Percentiles rank a stretch among this genome's conserved stretches.
phyloP scores from a whole-genome alignment of 768 basidiomycete species.

The Suillus fuscotomentosus region DNA sequence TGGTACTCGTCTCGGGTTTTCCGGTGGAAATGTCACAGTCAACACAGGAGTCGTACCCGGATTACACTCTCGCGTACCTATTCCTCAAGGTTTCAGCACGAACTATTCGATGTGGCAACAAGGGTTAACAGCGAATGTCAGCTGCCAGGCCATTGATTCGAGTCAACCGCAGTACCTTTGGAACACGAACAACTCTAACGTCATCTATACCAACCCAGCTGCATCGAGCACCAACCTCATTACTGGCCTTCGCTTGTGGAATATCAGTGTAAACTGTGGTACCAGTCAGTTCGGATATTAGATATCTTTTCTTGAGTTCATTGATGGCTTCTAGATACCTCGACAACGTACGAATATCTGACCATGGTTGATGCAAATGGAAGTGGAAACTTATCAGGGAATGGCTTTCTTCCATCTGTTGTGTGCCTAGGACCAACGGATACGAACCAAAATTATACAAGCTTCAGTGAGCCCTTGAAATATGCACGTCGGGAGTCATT shows the following conservation, averaged over 20 bases:
- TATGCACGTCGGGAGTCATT: neutral
- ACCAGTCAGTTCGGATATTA: neutral
- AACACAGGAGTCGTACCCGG: neutral
- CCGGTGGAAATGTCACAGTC: conserved; percentile 3
- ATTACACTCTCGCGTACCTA: neutral
- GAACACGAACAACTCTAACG: neutral
- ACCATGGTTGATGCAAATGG: conserved; percentile 2
- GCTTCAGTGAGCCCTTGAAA: neutral
- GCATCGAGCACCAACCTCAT: neutral
- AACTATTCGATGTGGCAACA: conserved; percentile 6
- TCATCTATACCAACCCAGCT: neutral
- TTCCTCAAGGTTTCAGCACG: neutral
- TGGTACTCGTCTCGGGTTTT: conserved; percentile 4
- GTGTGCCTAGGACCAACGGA: conserved; percentile 9
- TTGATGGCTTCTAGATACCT: neutral
- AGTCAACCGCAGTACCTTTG: conserved; percentile 2
- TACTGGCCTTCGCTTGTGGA: conserved; percentile 1
- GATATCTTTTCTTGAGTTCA: neutral
- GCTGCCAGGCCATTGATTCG: neutral
- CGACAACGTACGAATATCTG: conserved; percentile 4
- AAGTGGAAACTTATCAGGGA: neutral
- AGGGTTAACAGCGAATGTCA: conserved; percentile 7
- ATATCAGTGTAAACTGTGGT: conserved; percentile 4
- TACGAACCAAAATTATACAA: neutral
- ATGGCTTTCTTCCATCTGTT: conserved; percentile 8